Percentiles rank a stretch among this genome's conserved stretches.
These are phyloP conservation scores for Sugiyamaella sp. DNA, from an alignment of 1,139 yeast genomes.

Conservation along the genomic window DNA sequence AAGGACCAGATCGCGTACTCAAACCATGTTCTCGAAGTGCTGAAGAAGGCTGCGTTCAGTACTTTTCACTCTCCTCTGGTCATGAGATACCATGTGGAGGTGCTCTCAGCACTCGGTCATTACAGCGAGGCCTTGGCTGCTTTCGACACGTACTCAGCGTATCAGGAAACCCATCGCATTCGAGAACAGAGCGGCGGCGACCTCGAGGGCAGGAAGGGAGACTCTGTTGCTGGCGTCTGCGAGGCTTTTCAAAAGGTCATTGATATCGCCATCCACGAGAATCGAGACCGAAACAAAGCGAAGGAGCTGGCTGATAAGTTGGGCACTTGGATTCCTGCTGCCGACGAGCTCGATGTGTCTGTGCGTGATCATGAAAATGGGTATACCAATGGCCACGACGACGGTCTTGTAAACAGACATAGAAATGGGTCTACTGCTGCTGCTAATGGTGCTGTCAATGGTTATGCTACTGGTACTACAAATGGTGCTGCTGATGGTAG, in stretches of 20 bases:
- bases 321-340: slow-evolving; percentile 14
- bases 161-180: slow-evolving; percentile 45
- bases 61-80: slow-evolving; percentile 54
- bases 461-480: no score
- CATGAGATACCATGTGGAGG: slow-evolving; percentile 45
- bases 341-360: neutral
- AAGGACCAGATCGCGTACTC: slow-evolving; percentile 29
- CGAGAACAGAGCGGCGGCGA: slow-evolving; percentile 35
- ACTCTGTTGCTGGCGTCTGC: slow-evolving; percentile 38
- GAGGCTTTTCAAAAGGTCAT: slow-evolving; percentile 34
- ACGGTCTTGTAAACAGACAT: no score
- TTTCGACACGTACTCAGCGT: slow-evolving; percentile 48
- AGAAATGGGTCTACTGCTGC: no score
- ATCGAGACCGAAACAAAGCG: slow-evolving; percentile 30
- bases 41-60: slow-evolving; percentile 46
- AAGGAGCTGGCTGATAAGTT: slow-evolving; percentile 35
- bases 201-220: slow-evolving; percentile 30
- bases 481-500: no score
- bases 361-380: no score
- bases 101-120: slow-evolving; percentile 38
- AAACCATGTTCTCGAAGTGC: slow-evolving; percentile 31
- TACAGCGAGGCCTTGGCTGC: slow-evolving; percentile 47
- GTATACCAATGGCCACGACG: neutral
- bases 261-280: slow-evolving; percentile 23
- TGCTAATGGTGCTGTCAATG: no score